Base-by-base conservation (phyloP, 2,329 filamentous ascomycete genomes). In the Conoideocrella luteorostrata region DNA sequence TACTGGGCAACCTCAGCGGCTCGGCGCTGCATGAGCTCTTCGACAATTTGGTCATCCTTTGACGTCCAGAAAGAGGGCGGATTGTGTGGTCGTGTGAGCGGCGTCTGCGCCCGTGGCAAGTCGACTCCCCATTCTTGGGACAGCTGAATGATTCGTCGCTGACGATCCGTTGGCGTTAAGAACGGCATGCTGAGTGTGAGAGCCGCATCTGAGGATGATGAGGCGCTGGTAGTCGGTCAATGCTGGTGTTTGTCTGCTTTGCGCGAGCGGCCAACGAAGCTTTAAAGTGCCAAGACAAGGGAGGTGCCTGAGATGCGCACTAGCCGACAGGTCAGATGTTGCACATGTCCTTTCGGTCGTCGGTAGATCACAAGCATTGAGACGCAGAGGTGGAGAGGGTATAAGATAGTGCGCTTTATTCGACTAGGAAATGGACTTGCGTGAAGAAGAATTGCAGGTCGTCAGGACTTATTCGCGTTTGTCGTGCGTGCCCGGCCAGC, bases 1-100 rank as follows among this genome's bases (percentile, higher is more conserved):
- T 55, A 49, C 41, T 61, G 62, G 22, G 63, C 57, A 7, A 59
- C 48, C 29, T 67, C 64, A 9, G 56, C 52, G 2, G 62, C 62
- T 40, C 70, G 69, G 20, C 67, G 67, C 50, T 72, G 71, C 42
- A 80, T 62, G 23, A 79, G 63, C 26, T 74, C 70, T 42, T 80
- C 77, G n/a, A 75, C 76, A 4, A 64, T 57, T 21, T 65, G 56
- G 39, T 79, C 73, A 50, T 80, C 77, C 43, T 66, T 64, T 1
- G 71, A 54, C 2, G 66, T 69, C 39, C 69, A 67, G 50, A 70
- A 70, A 5, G 66, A 67, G 4, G 67, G 64, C 1, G 67, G 60
- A 24, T 64, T 61, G 37, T 62, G 60, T 3, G 71, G 74, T 39
- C 67, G 66, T 4, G 61, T 54, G 30, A 70, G 62, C 3, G 67